Conservation (phyloP, 2,329 filamentous ascomycete genomes). For the Ramularia endophylla region DNA sequence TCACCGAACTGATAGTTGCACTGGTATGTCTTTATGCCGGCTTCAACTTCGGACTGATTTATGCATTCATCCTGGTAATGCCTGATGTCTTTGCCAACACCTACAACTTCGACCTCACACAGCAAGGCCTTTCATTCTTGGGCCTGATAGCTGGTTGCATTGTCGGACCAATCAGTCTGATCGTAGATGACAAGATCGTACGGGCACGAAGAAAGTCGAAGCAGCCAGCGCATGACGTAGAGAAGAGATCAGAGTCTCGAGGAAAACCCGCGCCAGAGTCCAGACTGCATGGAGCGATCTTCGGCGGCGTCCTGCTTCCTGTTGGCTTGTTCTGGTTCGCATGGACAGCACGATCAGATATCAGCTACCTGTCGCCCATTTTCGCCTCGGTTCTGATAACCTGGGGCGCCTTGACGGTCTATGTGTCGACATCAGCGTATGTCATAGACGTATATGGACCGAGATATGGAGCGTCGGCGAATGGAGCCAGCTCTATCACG, state of each 20-base stretch:
- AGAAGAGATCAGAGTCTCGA: constrained; percentile 12
- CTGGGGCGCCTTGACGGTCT: not conserved
- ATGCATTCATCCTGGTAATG: constrained; percentile 32
- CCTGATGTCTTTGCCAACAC: constrained; percentile 16
- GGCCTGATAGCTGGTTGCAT: constrained; percentile 62
- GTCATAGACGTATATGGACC: constrained; percentile 1
- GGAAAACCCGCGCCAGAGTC: constrained; percentile 59
- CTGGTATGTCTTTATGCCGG: constrained; percentile 30
- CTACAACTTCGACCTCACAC: constrained; percentile 10
- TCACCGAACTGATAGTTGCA: constrained; percentile 32
- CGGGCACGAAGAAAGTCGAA: no score
- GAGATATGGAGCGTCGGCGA: constrained; percentile 1
- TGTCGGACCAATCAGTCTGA: constrained; percentile 47
- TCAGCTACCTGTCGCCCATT: not conserved
- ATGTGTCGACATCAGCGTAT: constrained; percentile 2
- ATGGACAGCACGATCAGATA: not conserved
- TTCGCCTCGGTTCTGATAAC: constrained; percentile 2
- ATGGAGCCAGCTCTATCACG: not conserved
- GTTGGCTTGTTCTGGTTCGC: constrained; percentile 51
- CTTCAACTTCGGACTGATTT: constrained; percentile 30
- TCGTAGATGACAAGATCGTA: constrained; percentile 34
- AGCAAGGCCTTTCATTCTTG: constrained; percentile 54
- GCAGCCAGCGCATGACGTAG: not conserved
- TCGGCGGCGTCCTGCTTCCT: constrained; percentile 58
- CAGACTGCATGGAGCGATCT: constrained; percentile 53